A percentile compares a stretch with the other conserved stretches of the same genome.
Evolutionary conservation across 768 basidiomycete species (phyloP).

Genomic region (Clavaria fumosa): DNA sequence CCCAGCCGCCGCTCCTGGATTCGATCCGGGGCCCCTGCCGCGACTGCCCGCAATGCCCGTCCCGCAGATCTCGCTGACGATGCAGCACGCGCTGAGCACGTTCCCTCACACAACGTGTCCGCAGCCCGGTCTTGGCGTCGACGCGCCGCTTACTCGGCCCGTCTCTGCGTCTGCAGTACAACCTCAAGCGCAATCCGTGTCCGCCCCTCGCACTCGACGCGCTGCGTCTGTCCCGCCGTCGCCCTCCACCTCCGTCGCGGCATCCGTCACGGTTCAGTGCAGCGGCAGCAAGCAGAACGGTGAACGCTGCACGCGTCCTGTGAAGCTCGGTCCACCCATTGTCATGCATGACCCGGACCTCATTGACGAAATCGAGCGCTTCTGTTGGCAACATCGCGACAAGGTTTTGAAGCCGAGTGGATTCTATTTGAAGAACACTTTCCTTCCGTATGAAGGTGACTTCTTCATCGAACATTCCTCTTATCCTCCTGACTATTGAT

Average conservation of each 20-base stretch:
- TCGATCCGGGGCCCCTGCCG: too few species aligned
- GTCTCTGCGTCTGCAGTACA: constrained; percentile 18
- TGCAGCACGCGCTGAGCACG: constrained; percentile 19
- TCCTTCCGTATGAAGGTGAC: constrained; percentile 45
- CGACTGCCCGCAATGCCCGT: too few species aligned
- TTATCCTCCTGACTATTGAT: constrained; percentile 7
- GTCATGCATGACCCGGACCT: constrained; percentile 19
- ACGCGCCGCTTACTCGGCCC: constrained; percentile 14
- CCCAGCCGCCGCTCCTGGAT: too few species aligned
- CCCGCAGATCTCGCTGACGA: constrained; percentile 19
- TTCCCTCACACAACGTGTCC: constrained; percentile 8
- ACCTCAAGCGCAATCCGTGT: constrained; percentile 11
- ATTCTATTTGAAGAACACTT: constrained; percentile 38
- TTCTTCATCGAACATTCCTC: constrained; percentile 4
- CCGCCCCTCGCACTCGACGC: constrained; percentile 9
- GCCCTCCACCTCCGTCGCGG: constrained; percentile 9
- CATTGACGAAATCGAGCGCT: constrained; percentile 28
- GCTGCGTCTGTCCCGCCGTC: constrained; percentile 14
- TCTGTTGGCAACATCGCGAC: constrained; percentile 52
- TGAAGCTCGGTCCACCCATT: constrained; percentile 28
- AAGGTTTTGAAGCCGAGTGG: constrained; percentile 37
- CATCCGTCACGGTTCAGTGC: constrained; percentile 33
- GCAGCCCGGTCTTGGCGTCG: constrained; percentile 22
- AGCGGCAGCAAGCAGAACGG: constrained; percentile 49
- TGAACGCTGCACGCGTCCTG: constrained; percentile 41